Evolutionary conservation across 768 basidiomycete species (phyloP), one percentile per base, ranked within the genome.

Genomic region (Tricholoma hemisulphureum): DNA sequence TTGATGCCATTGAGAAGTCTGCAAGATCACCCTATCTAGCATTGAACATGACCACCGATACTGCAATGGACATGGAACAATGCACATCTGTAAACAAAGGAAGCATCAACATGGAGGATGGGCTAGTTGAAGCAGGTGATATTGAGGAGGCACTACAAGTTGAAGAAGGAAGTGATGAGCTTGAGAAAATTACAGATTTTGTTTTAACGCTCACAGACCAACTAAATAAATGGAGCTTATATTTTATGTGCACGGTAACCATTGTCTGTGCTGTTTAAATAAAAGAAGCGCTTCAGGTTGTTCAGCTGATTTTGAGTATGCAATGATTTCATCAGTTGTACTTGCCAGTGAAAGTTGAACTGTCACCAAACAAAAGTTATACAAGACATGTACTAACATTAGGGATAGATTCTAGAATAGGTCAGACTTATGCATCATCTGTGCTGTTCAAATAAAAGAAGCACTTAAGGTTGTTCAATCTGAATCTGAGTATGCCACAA

Each of bases 111-210:
- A 14, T 24, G 26, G 45, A 26, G 45, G 45, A 46, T 46, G 13
- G 24, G 45, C 10, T 3, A 26, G 45, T 50, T 39, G 35, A 58
- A 23, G 29, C 18, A 32, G 31, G n/a, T 29, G 57, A 58, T 51
- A 41, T 31, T 41, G 56, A 57, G 5, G 41, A 43, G 41, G 41
- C 20, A 13, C 41, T 43, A 43, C 21, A 21, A 43, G 41, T 43
- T 43, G 41, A 43, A 43, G 41, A 43, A 23, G 41, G 41, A 43
- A 43, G 41, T 4, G 6, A n/a, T 31, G 56, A 57, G 23, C 43
- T 57, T 39, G 50, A 37, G 28, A 35, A 51, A 35, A 21, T 57
- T 39, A 37, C 50, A 6, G 49, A 57, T 35, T 57, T 37, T 39
- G 51, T 57, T 23, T 41, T 39, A 18, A 57, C 23, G 11, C 48